Base-by-base conservation (phyloP, 2,329 filamentous ascomycete species). In the Ascochyta lentis region DNA sequence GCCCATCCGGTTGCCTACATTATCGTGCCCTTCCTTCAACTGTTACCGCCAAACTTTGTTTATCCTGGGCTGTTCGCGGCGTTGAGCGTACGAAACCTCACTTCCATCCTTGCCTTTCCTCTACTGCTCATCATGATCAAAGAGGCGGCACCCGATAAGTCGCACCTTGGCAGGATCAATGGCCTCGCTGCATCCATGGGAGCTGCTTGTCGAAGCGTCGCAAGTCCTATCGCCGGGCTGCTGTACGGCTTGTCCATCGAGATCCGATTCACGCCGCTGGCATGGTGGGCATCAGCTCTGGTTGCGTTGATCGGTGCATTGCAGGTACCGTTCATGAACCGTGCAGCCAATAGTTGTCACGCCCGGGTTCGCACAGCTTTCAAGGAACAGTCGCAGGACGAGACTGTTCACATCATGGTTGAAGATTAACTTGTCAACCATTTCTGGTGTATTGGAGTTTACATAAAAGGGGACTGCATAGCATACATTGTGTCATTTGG, bases 41-140 rank as follows among this genome's bases (percentile, higher is more conserved):
- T 87, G 6, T 73, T 90, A 1, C 84, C 88, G 0, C 63, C 71
- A 1, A 70, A 76, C 22, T 67, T 83, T 33, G 70, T 88, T 9
- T 87, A 86, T 43, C 71, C 82, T 0, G 86, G 86, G 9, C 86
- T 91, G 24, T 91, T 90, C 69, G 72, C 79, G n/a, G 87, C 86
- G 38, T 77, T 91, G 31, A 77, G 84, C 2, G 75, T 90, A 53
- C 86, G 89, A 60, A 89, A 88, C 63, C 77, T 89, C 51, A 84
- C 87, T 51, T 87, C 86, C 7, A 89, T 91, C 61, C 80, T 91
- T 33, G 85, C 84, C 22, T 89, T 88, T 34, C 89, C 88, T 0
- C 82, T 89, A 8, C 81, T 89, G 0, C 79, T 91, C 24, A 90
- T 91, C 57, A 79, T 91, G 49, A 82, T 91, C 67, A 91, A 91